phyloP scores from a whole-genome alignment of 257 asterid species.

The Lavandula angustifolia region DNA sequence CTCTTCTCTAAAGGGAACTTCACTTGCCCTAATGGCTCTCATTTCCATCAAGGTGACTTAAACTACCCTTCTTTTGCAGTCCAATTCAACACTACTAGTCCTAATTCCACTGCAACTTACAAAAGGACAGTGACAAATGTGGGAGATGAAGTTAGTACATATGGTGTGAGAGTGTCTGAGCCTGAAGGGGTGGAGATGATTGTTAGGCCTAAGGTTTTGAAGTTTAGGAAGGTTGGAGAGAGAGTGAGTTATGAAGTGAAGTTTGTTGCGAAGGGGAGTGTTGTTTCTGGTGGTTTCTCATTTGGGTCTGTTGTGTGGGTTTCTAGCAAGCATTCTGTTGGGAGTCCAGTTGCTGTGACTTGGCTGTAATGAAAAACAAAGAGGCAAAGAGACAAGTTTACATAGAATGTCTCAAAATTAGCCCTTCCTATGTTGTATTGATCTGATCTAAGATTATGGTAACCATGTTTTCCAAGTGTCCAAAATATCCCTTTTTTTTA shows the following conservation, averaged over 20 bases:
- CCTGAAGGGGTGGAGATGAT: slow-evolving; percentile 49
- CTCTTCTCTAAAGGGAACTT: slow-evolving; percentile 41
- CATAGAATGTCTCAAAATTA: background rate
- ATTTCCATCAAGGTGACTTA: slow-evolving; percentile 50
- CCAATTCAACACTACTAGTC: slow-evolving; percentile 21
- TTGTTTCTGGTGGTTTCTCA: slow-evolving; percentile 33
- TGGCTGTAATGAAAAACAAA: slow-evolving; percentile 40
- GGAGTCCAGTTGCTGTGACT: slow-evolving; percentile 69
- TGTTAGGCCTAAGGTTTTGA: slow-evolving; percentile 53
- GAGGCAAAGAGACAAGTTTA: background rate
- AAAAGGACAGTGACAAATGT: slow-evolving; percentile 68
- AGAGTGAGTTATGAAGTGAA: slow-evolving; percentile 52
- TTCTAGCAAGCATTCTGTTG: slow-evolving; percentile 46
- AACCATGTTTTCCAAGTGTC: too few species aligned
- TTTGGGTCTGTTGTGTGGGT: slow-evolving; percentile 64
- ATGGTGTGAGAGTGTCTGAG: slow-evolving; percentile 41
- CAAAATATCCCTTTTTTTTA: too few species aligned
- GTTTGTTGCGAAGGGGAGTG: slow-evolving; percentile 34
- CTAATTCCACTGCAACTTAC: slow-evolving; percentile 35
- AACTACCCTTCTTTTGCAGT: slow-evolving; percentile 83
- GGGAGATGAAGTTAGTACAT: slow-evolving; percentile 45
- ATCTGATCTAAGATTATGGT: background rate
- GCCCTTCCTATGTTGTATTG: background rate
- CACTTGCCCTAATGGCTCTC: slow-evolving; percentile 43
- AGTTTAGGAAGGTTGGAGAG: slow-evolving; percentile 49